Base-by-base conservation (phyloP, 2,329 filamentous ascomycete species). In the Arthrinium puccinioides region DNA sequence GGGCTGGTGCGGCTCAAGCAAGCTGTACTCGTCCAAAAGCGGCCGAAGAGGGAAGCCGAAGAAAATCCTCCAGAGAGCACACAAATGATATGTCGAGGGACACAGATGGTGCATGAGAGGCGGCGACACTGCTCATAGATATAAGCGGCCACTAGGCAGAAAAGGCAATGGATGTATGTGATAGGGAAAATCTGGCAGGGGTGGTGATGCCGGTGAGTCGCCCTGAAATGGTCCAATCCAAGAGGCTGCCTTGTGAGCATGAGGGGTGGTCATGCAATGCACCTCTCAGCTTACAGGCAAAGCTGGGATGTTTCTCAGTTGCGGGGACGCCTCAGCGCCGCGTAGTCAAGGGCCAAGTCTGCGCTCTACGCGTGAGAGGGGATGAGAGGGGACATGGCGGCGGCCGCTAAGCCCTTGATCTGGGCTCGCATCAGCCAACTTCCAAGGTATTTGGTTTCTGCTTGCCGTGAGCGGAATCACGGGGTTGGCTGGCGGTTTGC, bases 191-290 rank as follows among this genome's bases (percentile, higher is more conserved):
- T n/a, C n/a, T n/a, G n/a, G n/a, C n/a, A n/a, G n/a, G n/a, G n/a
- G n/a, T n/a, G n/a, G n/a, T n/a, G 40, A 32, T 41, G 37, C 39
- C 34, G 42, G 44, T 52, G 46, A 56, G 57, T 60, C 57, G 61
- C 53, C 54, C 51, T 54, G 50, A 44, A 44, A 41, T 30, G 31
- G 21, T 21, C 31, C 31, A 33, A 33, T 43, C 42, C 40, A 46
- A 43, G 36, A 48, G 45, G 50, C 46, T 54, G 55, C 56, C 56
- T 59, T 55, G 52, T 54, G 51, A 52, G 39, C n/a, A 37, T 42
- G 43, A 38, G 44, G 45, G 52, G 50, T 55, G 52, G 49, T 57
- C 52, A 55, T 49, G 47, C 41, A 41, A 26, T 41, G 48, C 45
- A 45, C 44, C n/a, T 36, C 36, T 32, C 43, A 41, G 42, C 33